phyloP scores from a whole-genome alignment of 768 basidiomycete species.

The Leccinum obscurum region DNA sequence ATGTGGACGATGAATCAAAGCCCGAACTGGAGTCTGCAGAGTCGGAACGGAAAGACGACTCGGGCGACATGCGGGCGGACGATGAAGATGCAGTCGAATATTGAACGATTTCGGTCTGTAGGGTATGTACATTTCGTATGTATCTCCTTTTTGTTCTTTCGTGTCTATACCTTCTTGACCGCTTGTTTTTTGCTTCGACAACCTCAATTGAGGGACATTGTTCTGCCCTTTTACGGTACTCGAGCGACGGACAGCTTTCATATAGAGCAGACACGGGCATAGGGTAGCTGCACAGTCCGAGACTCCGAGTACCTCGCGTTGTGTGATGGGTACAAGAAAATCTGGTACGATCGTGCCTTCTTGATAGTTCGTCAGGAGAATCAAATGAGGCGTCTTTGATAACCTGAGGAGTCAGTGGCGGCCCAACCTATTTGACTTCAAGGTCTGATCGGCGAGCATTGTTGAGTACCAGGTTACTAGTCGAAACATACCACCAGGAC shows the following conservation, averaged over 20 bases:
- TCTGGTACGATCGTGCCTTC: background rate
- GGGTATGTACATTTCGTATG: slow-evolving; percentile 30
- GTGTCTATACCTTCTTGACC: slow-evolving; percentile 21
- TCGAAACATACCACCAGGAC: too few species aligned
- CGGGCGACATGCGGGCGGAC: slow-evolving; percentile 57
- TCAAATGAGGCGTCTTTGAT: background rate
- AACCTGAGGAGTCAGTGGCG: background rate
- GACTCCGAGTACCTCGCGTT: background rate
- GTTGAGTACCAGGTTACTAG: too few species aligned
- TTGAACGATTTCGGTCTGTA: slow-evolving; percentile 35
- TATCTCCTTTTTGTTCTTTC: slow-evolving; percentile 14
- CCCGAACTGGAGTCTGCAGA: slow-evolving; percentile 37
- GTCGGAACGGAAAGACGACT: slow-evolving; percentile 53
- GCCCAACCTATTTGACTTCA: background rate
- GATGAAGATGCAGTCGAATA: slow-evolving; percentile 85
- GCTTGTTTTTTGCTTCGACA: slow-evolving; percentile 11
- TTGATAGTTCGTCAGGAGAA: background rate
- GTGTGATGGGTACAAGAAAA: background rate
- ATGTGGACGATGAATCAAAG: slow-evolving; percentile 38
- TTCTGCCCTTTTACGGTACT: background rate
- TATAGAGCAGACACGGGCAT: background rate
- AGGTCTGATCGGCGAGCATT: background rate
- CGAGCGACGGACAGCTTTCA: background rate
- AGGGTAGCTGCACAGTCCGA: background rate
- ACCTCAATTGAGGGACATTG: slow-evolving; percentile 11